A percentile compares a stretch with the other conserved stretches of the same genome.
Conservation (phyloP, 768 basidiomycete genomes). For the Lactifluus rugatus region DNA sequence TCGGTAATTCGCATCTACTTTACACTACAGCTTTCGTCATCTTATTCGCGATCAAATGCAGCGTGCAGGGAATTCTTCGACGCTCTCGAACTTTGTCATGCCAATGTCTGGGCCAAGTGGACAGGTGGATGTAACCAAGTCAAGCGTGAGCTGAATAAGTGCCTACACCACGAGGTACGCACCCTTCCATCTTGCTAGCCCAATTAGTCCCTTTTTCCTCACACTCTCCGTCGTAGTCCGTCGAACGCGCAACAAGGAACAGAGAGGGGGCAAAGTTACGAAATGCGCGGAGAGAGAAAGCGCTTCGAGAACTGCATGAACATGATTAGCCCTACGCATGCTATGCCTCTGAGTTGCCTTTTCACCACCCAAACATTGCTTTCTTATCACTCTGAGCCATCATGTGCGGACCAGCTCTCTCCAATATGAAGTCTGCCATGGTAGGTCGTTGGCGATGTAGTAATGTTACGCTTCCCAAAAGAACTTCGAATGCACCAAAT, state of each 20-base stretch:
- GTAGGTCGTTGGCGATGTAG: background rate
- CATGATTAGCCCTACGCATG: slow-evolving; percentile 26
- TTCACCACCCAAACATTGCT: background rate
- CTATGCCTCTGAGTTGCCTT: background rate
- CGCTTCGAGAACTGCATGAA: slow-evolving; percentile 46
- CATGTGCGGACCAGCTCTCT: background rate
- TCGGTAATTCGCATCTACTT: slow-evolving; percentile 30
- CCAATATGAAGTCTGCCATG: background rate
- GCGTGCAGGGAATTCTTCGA: slow-evolving; percentile 71
- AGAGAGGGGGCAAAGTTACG: slow-evolving; percentile 51
- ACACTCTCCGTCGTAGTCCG: slow-evolving; percentile 34
- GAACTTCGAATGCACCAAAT: background rate
- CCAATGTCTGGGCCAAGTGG: slow-evolving; percentile 50
- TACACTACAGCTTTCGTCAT: slow-evolving; percentile 5
- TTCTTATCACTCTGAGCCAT: background rate
- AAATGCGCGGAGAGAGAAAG: slow-evolving; percentile 47
- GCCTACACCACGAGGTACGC: slow-evolving; percentile 61
- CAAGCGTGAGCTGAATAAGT: slow-evolving; percentile 60
- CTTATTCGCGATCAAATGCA: slow-evolving; percentile 21
- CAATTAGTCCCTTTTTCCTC: background rate
- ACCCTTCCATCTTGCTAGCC: background rate
- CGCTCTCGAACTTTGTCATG: slow-evolving; percentile 65
- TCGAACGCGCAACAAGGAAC: slow-evolving; percentile 50
- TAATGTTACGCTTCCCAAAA: background rate
- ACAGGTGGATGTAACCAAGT: slow-evolving; percentile 60